phyloP scores from a whole-genome alignment of 768 basidiomycete species.

The Lactarius deliciosus region DNA sequence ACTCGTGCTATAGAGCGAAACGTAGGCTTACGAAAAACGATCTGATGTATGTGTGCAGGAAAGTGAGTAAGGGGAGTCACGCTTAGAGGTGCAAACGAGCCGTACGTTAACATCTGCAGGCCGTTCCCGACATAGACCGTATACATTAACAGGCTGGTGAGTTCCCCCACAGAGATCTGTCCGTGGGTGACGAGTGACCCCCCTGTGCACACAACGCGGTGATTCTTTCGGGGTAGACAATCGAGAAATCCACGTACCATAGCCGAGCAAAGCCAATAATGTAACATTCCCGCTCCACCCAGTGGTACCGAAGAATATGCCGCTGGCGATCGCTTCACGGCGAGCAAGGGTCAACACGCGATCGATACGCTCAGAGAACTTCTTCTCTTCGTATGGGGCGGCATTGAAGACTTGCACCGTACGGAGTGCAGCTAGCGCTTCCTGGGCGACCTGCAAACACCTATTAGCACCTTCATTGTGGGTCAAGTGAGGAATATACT shows the following conservation, averaged over 20 bases:
- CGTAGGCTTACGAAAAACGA: conserved; percentile 39
- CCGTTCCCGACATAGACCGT: conserved; percentile 87
- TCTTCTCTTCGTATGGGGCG: conserved; percentile 66
- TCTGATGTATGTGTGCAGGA: conserved; percentile 28
- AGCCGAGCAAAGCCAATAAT: conserved; percentile 82
- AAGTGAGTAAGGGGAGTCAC: not conserved
- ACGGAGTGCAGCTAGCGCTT: conserved; percentile 81
- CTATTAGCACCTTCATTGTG: not conserved
- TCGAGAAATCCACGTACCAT: conserved; percentile 53
- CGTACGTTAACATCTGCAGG: conserved; percentile 75
- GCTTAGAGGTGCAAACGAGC: conserved; percentile 22
- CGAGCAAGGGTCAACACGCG: conserved; percentile 74
- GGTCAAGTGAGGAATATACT: not conserved
- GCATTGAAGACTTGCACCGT: conserved; percentile 95
- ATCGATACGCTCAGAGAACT: conserved; percentile 68
- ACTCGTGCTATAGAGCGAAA: conserved; percentile 36
- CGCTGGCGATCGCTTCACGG: conserved; percentile 87
- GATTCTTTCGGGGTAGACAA: not conserved
- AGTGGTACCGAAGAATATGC: conserved; percentile 89
- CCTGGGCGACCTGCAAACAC: conserved; percentile 69
- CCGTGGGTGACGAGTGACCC: conserved; percentile 88
- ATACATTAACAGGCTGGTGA: conserved; percentile 87
- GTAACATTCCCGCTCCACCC: conserved; percentile 95
- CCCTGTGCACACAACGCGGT: conserved; percentile 45
- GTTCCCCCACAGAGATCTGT: conserved; percentile 86